Conservation (phyloP, 441 rosid genomes). For the Aquilaria agallochum region DNA sequence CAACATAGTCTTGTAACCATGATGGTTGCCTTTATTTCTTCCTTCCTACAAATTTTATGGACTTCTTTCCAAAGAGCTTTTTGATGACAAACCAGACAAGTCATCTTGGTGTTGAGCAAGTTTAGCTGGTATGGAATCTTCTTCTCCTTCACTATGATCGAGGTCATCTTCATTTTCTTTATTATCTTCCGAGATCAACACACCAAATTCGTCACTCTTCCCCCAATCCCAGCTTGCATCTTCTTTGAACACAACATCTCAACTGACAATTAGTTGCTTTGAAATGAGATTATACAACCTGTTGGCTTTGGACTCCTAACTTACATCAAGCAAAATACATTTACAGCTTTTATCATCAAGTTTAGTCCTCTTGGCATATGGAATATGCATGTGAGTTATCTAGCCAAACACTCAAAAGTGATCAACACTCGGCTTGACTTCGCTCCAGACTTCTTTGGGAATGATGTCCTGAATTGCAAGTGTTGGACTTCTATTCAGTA, state of each 20-base stretch:
- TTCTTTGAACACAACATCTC: background rate
- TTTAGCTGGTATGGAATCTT: background rate
- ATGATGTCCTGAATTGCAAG: background rate
- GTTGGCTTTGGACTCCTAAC: background rate
- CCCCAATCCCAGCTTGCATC: background rate
- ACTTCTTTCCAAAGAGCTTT: background rate
- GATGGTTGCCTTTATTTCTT: background rate
- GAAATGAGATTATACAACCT: background rate
- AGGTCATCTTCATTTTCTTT: too few relatives aligned
- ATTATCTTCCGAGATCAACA: background rate
- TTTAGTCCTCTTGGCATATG: too few relatives aligned
- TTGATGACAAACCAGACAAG: background rate
- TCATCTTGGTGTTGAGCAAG: background rate
- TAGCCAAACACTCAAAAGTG: too few relatives aligned
- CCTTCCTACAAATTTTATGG: background rate
- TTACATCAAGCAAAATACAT: background rate
- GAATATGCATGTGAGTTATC: too few relatives aligned
- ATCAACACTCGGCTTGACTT: too few relatives aligned
- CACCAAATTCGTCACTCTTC: background rate
- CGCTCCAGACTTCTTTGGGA: background rate
- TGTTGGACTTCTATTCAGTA: slow-evolving; percentile 1
- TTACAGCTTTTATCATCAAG: too few relatives aligned
- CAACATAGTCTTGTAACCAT: background rate
- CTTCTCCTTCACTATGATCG: background rate
- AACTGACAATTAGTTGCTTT: background rate